phyloP scores from a whole-genome alignment of 805 yeast genomes.

The Wickerhamiella qilinensis region DNA sequence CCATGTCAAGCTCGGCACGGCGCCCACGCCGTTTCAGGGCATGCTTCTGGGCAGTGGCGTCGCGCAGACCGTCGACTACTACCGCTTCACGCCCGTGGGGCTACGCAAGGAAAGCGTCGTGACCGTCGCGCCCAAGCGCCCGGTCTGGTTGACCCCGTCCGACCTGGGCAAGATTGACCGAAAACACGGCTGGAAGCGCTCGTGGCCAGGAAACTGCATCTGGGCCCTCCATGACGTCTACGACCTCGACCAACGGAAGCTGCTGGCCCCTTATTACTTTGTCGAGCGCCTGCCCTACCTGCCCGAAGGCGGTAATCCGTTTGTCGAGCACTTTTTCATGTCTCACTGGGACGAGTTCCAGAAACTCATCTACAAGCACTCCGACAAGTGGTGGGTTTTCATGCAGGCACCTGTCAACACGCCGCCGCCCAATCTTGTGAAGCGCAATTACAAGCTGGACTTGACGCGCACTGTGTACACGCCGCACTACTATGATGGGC shows the following conservation, averaged over 20 bases:
- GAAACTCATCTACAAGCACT: slow-evolving; percentile 29
- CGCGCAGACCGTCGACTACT: slow-evolving; percentile 49
- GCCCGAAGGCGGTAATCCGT: slow-evolving; percentile 23
- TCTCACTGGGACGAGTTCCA: slow-evolving; percentile 41
- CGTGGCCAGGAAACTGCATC: slow-evolving; percentile 70
- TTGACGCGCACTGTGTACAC: slow-evolving; percentile 33
- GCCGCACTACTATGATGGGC: slow-evolving; percentile 90
- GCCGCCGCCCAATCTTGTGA: slow-evolving; percentile 49
- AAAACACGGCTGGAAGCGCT: slow-evolving; percentile 58
- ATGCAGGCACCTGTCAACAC: slow-evolving; percentile 72
- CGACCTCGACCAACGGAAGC: slow-evolving; percentile 29
- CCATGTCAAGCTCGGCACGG: slow-evolving; percentile 57
- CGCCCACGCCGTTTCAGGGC: slow-evolving; percentile 68
- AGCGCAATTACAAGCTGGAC: slow-evolving; percentile 34
- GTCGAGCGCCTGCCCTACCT: slow-evolving; percentile 15
- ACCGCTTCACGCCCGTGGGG: slow-evolving; percentile 58
- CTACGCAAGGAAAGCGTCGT: slow-evolving; percentile 47
- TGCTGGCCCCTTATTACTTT: slow-evolving; percentile 35
- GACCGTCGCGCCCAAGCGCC: slow-evolving; percentile 50
- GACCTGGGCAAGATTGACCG: slow-evolving; percentile 33
- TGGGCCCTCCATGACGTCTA: slow-evolving; percentile 75
- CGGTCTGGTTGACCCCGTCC: slow-evolving; percentile 40
- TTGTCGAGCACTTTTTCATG: slow-evolving; percentile 45
- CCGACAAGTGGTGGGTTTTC: slow-evolving; percentile 36
- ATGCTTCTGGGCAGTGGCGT: slow-evolving; percentile 68